Evolutionary conservation across 2,329 filamentous ascomycete species (phyloP).

Genomic region (Fusarium verticillioides): DNA sequence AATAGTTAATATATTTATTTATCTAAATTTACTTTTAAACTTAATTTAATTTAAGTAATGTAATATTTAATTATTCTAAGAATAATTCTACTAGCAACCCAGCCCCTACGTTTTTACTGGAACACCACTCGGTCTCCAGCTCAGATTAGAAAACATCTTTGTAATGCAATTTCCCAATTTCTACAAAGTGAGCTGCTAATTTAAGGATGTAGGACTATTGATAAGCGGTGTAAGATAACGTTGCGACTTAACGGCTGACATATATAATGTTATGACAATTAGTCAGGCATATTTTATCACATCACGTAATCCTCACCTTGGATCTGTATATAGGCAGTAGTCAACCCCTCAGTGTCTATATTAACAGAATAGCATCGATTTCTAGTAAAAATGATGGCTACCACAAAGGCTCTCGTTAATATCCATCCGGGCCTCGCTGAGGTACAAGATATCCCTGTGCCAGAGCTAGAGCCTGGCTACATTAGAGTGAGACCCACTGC

Average conservation of each 20-base stretch:
- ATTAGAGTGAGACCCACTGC: neutral
- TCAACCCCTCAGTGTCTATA: rapidly evolving
- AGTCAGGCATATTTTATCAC: neutral
- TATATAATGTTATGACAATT: neutral
- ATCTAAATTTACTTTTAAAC: no score
- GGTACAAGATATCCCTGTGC: neutral
- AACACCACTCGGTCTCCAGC: no score
- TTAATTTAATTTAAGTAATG: no score
- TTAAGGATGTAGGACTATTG: rapidly evolving
- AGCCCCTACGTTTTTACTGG: no score
- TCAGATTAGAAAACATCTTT: no score
- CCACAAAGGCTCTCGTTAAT: neutral
- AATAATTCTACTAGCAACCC: no score
- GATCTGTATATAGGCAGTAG: neutral
- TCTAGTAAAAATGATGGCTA: neutral
- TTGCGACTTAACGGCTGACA: neutral
- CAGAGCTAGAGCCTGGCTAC: neutral
- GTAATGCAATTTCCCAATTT: rapidly evolving
- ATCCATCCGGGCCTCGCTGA: neutral
- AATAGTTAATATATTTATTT: no score
- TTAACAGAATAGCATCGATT: rapidly evolving
- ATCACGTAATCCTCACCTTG: neutral
- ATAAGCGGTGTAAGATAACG: neutral
- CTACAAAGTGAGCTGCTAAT: neutral
- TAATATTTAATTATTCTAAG: no score